Evolutionary conservation across 768 basidiomycete genomes (phyloP), one percentile per base, ranked within the genome.

Genomic region (Mycena alexandri): DNA sequence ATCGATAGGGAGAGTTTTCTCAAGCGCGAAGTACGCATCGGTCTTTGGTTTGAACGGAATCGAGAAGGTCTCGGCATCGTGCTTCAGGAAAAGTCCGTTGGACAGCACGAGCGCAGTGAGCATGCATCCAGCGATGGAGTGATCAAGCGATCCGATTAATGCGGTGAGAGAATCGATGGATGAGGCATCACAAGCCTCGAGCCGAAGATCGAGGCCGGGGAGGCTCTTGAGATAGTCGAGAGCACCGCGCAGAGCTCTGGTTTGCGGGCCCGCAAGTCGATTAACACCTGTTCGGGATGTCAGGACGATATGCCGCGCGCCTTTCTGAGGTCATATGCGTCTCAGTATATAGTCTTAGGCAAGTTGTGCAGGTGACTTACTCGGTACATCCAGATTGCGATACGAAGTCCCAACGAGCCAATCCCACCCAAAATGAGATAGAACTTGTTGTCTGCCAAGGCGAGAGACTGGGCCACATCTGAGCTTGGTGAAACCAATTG

Each of bases 311-410:
- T 76, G 70, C 10, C 76, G 73, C 41, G 81, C 82, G 24, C 82
- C 82, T 34, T 76, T 72, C 81, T 82, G 48, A 38, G 14, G 14
- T 2, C 38, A 14, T 38, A 2, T 11, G 38, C 2, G 9, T 38
- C 38, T 38, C 38, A 14, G 38, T 38, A 14, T 29, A 6, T 29
- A 29, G 29, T 6, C 29, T 29, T 29, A 5, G 38, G 5, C 10
- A 38, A 2, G 38, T 14, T 14, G 5, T 38, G 38, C 2, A 38
- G 22, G 14, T 2, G 4, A 71, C 76, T 9, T 58, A 83, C 83
- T 73, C 79, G 58, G 66, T 83, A 83, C 79, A 84, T 79, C 77
- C 79, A 83, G 21, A 80, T 53, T 10, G 83, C 82, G 22, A 81
- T 65, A 24, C 80, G 77, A 16, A 77, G 53, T 2, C 83, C 83